phyloP scores from a whole-genome alignment of 441 rosid genomes.

The Dalechampia spathulata region DNA sequence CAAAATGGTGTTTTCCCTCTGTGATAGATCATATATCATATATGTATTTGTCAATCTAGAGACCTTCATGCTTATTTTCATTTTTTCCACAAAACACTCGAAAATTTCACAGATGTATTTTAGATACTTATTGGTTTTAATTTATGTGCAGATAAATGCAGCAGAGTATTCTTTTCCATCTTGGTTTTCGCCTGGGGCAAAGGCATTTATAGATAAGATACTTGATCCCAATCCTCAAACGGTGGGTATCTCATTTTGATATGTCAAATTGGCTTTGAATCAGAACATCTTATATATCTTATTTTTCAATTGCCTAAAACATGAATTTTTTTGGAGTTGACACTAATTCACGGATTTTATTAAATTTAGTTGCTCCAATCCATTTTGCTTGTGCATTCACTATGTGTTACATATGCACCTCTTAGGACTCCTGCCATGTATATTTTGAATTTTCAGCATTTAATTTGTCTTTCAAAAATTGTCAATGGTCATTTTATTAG shows the following conservation, averaged over 20 bases:
- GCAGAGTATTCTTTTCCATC: constrained; percentile 71
- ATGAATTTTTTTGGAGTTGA: neutral
- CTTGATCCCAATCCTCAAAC: constrained; percentile 77
- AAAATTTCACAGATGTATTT: constrained; percentile 5
- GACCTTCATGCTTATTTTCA: neutral
- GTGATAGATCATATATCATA: neutral
- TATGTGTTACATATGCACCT: no score
- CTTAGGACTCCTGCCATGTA: neutral
- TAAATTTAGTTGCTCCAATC: neutral
- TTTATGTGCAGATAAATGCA: constrained; percentile 52
- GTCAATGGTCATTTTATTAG: no score
- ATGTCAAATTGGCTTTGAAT: constrained; percentile 8
- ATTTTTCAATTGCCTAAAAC: neutral
- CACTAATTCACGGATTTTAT: neutral
- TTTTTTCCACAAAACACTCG: constrained; percentile 3
- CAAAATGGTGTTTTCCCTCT: neutral
- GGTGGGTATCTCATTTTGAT: constrained; percentile 45
- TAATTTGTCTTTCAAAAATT: neutral
- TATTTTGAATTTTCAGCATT: neutral
- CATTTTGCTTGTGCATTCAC: no score
- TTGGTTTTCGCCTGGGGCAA: constrained; percentile 76
- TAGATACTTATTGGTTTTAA: constrained; percentile 16
- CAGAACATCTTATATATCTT: neutral
- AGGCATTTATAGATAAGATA: constrained; percentile 56
- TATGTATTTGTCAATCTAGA: neutral